Evolutionary conservation across 75 land plant genomes (phyloP).

Genomic region (Cryptomeria japonica): DNA sequence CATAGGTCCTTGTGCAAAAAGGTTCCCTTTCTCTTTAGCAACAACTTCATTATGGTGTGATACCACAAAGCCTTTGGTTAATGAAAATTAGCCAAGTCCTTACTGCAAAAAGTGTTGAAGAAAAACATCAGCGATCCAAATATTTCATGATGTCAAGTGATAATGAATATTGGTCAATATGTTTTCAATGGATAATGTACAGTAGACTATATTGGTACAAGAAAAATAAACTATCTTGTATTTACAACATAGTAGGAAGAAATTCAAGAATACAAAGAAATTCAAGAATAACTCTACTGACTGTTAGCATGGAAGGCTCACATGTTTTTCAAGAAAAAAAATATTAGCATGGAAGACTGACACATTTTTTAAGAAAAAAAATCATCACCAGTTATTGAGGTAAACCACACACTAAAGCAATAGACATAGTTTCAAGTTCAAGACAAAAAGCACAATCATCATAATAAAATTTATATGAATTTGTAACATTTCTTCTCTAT

Average conservation of each 20-base stretch:
- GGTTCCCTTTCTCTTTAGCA: constrained; percentile 77
- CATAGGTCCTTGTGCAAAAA: constrained; percentile 76
- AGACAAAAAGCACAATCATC: too few species aligned
- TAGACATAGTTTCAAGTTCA: too few species aligned
- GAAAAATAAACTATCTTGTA: neutral
- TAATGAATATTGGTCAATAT: neutral
- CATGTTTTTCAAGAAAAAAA: neutral
- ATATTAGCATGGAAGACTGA: too few species aligned
- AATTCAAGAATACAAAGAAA: too few species aligned
- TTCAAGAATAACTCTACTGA: neutral
- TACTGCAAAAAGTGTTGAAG: constrained; percentile 50
- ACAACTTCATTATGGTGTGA: constrained; percentile 91
- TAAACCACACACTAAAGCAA: too few species aligned
- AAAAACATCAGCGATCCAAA: neutral
- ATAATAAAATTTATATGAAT: neutral
- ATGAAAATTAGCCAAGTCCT: constrained; percentile 97
- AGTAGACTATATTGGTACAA: neutral
- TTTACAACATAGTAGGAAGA: neutral
- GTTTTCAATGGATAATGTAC: neutral
- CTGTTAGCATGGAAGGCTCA: neutral
- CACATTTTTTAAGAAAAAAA: too few species aligned
- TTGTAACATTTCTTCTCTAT: neutral
- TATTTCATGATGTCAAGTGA: neutral
- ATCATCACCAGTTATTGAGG: too few species aligned
- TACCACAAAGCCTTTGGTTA: constrained; percentile 96